Conservation (phyloP, 2,329 filamentous ascomycete species). For the Diaporthe eres region DNA sequence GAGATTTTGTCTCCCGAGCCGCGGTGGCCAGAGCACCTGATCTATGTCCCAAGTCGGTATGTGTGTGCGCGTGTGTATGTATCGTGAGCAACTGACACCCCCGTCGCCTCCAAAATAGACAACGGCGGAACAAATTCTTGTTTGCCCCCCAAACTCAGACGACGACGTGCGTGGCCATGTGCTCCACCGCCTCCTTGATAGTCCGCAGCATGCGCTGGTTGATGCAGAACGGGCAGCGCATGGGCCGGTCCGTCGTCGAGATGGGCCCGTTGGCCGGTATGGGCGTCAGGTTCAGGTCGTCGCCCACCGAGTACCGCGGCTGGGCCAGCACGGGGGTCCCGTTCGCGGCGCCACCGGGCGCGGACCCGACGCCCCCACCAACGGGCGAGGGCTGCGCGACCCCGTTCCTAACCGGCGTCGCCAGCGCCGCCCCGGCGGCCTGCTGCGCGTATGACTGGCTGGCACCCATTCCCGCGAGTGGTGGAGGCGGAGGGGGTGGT, state of each 20-base stretch:
- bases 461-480: conserved; percentile 41
- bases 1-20: background rate
- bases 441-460: conserved; percentile 40
- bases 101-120: background rate
- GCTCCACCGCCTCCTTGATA: conserved; percentile 74
- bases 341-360: conserved; percentile 43
- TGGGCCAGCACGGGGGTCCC: conserved; percentile 30
- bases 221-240: conserved; percentile 73
- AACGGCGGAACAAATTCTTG: background rate
- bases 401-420: conserved; percentile 43
- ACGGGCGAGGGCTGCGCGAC: conserved; percentile 27
- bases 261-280: conserved; percentile 65
- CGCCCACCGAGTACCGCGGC: conserved; percentile 47
- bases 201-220: conserved; percentile 73
- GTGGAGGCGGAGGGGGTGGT: conserved; percentile 42
- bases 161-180: conserved; percentile 73
- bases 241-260: conserved; percentile 61
- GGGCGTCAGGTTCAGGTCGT: conserved; percentile 67
- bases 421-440: conserved; percentile 44
- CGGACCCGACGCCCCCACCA: conserved; percentile 39
- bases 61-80: background rate
- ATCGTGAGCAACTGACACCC: background rate
- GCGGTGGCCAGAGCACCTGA: background rate
- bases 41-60: background rate
- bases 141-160: conserved; percentile 53